Evolutionary conservation across 495 filamentous ascomycete genomes (phyloP).

Genomic region (Talaromyces wortmannii): DNA sequence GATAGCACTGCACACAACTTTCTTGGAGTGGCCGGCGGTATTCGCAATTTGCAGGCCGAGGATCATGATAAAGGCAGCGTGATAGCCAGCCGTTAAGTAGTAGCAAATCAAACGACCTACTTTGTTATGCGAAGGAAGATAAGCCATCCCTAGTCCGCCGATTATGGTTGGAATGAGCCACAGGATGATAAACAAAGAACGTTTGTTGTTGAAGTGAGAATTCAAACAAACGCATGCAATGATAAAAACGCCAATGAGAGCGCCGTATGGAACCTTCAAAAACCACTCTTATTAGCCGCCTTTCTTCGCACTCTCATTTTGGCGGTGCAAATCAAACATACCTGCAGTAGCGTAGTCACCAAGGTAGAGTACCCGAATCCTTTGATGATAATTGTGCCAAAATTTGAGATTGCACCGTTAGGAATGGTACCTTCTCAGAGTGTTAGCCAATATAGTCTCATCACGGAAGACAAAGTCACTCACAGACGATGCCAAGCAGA

Average conservation of each 20-base stretch:
- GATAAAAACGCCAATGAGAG: slow-evolving; percentile 51
- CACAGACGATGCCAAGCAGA: too few relatives aligned
- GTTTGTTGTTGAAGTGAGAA: slow-evolving; percentile 46
- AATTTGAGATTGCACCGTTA: slow-evolving; percentile 30
- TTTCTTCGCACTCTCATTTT: too few relatives aligned
- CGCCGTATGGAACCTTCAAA: slow-evolving; percentile 52
- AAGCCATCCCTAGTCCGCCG: slow-evolving; percentile 48
- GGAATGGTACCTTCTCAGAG: too few relatives aligned
- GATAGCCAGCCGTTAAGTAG: slow-evolving; percentile 51
- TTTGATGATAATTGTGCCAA: slow-evolving; percentile 33
- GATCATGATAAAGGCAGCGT: slow-evolving; percentile 52
- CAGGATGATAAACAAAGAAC: slow-evolving; percentile 47
- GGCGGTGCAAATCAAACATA: too few relatives aligned
- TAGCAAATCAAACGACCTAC: slow-evolving; percentile 49
- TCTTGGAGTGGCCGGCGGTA: slow-evolving; percentile 58
- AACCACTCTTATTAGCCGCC: too few relatives aligned
- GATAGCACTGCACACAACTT: slow-evolving; percentile 53
- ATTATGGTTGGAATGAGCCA: slow-evolving; percentile 50
- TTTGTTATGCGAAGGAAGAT: slow-evolving; percentile 34
- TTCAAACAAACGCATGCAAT: slow-evolving; percentile 52
- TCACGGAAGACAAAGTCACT: slow-evolving; percentile 27
- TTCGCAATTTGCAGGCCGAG: slow-evolving; percentile 53
- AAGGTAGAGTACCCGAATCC: slow-evolving; percentile 47
- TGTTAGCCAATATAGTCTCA: too few relatives aligned
- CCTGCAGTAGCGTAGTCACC: slow-evolving; percentile 40